phyloP scores from a whole-genome alignment of 2,329 filamentous ascomycete genomes.

The Nemania sp. region DNA sequence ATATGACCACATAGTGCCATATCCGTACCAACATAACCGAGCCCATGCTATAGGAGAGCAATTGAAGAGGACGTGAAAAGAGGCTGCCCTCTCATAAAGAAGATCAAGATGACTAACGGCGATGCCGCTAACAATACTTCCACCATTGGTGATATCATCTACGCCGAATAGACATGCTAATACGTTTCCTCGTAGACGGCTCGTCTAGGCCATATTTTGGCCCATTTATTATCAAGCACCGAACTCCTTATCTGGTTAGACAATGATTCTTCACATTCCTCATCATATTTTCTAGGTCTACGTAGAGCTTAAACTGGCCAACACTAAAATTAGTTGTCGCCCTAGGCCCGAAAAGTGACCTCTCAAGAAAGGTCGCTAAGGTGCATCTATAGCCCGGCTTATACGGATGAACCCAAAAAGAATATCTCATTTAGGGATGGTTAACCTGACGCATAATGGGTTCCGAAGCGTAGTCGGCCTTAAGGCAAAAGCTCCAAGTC shows the following conservation, averaged over 20 bases:
- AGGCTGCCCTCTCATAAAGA: background rate
- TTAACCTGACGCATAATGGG: background rate
- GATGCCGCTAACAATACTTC: constrained; percentile 15
- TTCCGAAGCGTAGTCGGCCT: background rate
- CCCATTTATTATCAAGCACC: constrained; percentile 33
- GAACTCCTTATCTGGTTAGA: constrained; percentile 37
- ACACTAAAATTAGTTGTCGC: background rate
- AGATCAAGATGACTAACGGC: background rate
- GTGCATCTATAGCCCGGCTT: background rate
- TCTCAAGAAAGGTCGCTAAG: background rate
- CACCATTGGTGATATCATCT: constrained; percentile 47
- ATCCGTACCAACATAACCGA: background rate
- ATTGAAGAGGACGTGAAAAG: background rate
- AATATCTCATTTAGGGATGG: background rate
- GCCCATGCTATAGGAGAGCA: background rate
- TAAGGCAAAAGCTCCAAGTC: background rate
- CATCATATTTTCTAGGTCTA: background rate
- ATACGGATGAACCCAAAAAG: background rate
- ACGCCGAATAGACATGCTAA: constrained; percentile 50
- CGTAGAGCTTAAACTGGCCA: background rate
- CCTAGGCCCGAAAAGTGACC: background rate
- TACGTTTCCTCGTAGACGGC: constrained; percentile 46
- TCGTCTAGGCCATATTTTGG: constrained; percentile 35
- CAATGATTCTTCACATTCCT: background rate
- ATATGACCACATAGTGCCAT: background rate